phyloP scores from a whole-genome alignment of 2,329 filamentous ascomycete species.

The Epichloe festucae region DNA sequence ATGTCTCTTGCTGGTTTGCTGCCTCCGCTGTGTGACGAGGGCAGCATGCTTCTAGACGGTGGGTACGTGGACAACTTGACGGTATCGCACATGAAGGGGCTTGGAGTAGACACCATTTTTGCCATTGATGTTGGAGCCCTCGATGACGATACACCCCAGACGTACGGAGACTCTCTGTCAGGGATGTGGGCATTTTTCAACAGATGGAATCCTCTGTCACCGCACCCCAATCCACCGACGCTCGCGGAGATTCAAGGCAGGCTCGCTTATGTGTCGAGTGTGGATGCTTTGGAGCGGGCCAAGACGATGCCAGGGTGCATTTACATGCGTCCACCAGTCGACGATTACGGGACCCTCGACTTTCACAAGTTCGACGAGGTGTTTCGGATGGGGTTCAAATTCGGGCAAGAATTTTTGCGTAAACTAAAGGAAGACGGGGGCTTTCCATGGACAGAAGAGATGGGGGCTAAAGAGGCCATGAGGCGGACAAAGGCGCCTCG shows the following conservation, averaged over 20 bases:
- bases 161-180: slow-evolving; percentile 85
- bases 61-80: slow-evolving; percentile 97
- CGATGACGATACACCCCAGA: slow-evolving; percentile 83
- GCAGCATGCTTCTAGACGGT: slow-evolving; percentile 90
- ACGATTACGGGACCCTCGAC: slow-evolving; percentile 84
- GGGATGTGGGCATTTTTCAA: slow-evolving; percentile 93
- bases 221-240: slow-evolving; percentile 81
- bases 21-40: slow-evolving; percentile 90
- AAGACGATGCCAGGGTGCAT: slow-evolving; percentile 84
- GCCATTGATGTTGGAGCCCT: slow-evolving; percentile 88
- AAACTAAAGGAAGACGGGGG: slow-evolving; percentile 67
- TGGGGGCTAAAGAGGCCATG: slow-evolving; percentile 63
- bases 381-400: slow-evolving; percentile 77
- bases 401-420: slow-evolving; percentile 67
- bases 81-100: slow-evolving; percentile 89
- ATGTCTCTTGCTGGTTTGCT: slow-evolving; percentile 92
- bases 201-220: slow-evolving; percentile 91
- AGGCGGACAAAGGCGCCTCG: slow-evolving; percentile 68
- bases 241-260: slow-evolving; percentile 91
- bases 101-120: slow-evolving; percentile 89
- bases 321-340: slow-evolving; percentile 93
- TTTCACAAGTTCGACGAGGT: slow-evolving; percentile 98
- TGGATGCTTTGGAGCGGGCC: slow-evolving; percentile 85
- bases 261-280: slow-evolving; percentile 85
- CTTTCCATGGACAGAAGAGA: slow-evolving; percentile 56